A percentile compares a stretch with the other conserved stretches of the same genome.
These are phyloP conservation scores for Trichophyton equinum DNA, from an alignment of 2,329 filamentous ascomycete genomes.

Conservation along the genomic window DNA sequence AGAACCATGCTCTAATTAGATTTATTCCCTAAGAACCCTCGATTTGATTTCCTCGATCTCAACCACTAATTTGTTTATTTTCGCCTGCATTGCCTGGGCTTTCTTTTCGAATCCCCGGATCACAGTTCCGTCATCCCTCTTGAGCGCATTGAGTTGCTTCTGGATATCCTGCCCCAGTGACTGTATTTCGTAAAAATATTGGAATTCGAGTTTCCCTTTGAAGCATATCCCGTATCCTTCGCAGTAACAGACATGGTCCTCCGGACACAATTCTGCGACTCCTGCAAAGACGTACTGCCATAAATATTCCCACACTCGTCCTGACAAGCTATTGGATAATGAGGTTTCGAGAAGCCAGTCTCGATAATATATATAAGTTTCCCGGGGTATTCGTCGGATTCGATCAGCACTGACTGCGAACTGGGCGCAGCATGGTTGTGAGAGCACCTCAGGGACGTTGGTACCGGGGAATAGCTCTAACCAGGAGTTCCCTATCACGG, in stretches of 20 bases:
- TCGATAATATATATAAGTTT: constrained; percentile 44
- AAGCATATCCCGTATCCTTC: constrained; percentile 54
- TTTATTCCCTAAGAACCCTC: not conserved
- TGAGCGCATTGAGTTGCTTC: not conserved
- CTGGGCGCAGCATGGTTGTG: constrained; percentile 52
- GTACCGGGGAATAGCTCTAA: constrained; percentile 36
- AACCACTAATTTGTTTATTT: not conserved
- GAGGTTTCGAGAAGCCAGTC: constrained; percentile 50
- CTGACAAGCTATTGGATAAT: constrained; percentile 43
- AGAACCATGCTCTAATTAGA: not conserved
- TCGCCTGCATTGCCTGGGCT: not conserved
- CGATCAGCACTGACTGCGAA: constrained; percentile 49
- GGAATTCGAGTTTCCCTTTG: constrained; percentile 35
- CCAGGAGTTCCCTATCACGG: constrained; percentile 36
- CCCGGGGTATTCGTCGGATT: constrained; percentile 41
- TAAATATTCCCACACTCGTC: constrained; percentile 51
- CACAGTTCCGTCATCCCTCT: not conserved
- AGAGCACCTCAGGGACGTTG: constrained; percentile 38
- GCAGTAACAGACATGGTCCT: constrained; percentile 48
- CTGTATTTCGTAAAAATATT: constrained; percentile 1
- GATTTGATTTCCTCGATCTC: constrained; percentile 1
- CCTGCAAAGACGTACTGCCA: constrained; percentile 53
- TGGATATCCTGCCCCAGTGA: not conserved
- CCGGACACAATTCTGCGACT: constrained; percentile 31
- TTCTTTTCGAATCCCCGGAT: not conserved